Evolutionary conservation across 1,139 yeast species (phyloP).

Genomic region (Blastobotrys raffinosifermentans): DNA sequence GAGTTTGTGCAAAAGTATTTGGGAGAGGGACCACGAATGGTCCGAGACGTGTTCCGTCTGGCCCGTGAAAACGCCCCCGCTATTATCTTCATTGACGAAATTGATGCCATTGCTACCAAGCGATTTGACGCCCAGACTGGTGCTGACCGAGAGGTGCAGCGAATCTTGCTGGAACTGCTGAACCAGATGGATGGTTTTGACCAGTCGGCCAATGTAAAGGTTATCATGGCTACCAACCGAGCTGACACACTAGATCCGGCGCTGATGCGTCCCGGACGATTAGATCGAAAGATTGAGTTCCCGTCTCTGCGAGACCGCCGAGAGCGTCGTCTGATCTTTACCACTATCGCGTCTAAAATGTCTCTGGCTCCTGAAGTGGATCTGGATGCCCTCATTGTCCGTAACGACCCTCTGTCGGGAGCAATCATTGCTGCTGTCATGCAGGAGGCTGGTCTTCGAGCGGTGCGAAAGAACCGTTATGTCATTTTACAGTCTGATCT

Average conservation of each 20-base stretch:
- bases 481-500: slow-evolving; percentile 92
- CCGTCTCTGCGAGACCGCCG: slow-evolving; percentile 94
- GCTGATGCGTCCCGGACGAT: slow-evolving; percentile 92
- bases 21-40: slow-evolving; percentile 99
- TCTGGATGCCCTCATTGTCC: slow-evolving; percentile 84
- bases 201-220: slow-evolving; percentile 91
- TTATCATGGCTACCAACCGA: slow-evolving; percentile 98
- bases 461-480: slow-evolving; percentile 95
- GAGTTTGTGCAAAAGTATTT: slow-evolving; percentile 97
- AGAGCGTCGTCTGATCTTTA: slow-evolving; percentile 92
- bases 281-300: slow-evolving; percentile 96
- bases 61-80: slow-evolving; percentile 98
- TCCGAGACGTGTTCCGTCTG: slow-evolving; percentile 91
- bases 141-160: slow-evolving; percentile 98
- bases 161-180: slow-evolving; percentile 89
- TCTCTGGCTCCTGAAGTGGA: slow-evolving; percentile 97
- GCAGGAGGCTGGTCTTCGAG: slow-evolving; percentile 99
- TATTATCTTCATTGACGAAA: slow-evolving; percentile 94
- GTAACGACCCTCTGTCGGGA: slow-evolving; percentile 96
- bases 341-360: slow-evolving; percentile 96
- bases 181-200: slow-evolving; percentile 99
- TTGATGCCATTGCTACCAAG: slow-evolving; percentile 98
- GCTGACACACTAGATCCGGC: slow-evolving; percentile 99
- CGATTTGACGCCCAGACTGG: slow-evolving; percentile 99
- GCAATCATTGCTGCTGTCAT: slow-evolving; percentile 98